Evolutionary conservation across 2,329 filamentous ascomycete species (phyloP).

Genomic region (Paraphoma sp.): DNA sequence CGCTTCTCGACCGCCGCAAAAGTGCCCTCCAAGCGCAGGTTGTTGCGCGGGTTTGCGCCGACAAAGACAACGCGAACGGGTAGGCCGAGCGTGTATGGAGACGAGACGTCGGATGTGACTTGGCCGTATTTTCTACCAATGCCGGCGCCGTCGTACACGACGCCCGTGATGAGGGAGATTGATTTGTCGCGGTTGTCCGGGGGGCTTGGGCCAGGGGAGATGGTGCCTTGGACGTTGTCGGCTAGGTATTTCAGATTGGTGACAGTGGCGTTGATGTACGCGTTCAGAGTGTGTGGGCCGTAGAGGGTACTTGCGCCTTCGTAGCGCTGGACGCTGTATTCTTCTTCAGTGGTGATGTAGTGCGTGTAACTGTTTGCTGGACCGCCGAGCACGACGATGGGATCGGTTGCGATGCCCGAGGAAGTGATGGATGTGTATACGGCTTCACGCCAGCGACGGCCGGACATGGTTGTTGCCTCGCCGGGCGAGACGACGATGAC

Average conservation of each 20-base stretch:
- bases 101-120: slow-evolving; percentile 62
- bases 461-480: slow-evolving; percentile 92
- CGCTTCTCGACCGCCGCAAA: slow-evolving; percentile 78
- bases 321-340: slow-evolving; percentile 86
- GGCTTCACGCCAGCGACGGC: slow-evolving; percentile 77
- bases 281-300: slow-evolving; percentile 80
- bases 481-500: slow-evolving; percentile 84
- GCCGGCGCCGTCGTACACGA: slow-evolving; percentile 74
- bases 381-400: slow-evolving; percentile 81
- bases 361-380: slow-evolving; percentile 92
- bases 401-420: slow-evolving; percentile 27
- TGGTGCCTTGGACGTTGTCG: slow-evolving; percentile 37
- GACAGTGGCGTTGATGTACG: slow-evolving; percentile 87
- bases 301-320: slow-evolving; percentile 94
- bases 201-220: slow-evolving; percentile 66
- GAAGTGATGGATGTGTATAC: slow-evolving; percentile 37
- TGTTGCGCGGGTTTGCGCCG: slow-evolving; percentile 88
- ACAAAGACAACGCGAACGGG: slow-evolving; percentile 74
- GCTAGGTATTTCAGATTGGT: slow-evolving; percentile 72
- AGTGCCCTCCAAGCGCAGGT: slow-evolving; percentile 78
- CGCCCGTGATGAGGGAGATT: slow-evolving; percentile 79
- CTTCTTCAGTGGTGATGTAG: slow-evolving; percentile 79
- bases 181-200: slow-evolving; percentile 81
- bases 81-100: slow-evolving; percentile 66
- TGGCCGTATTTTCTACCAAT: slow-evolving; percentile 74